These are phyloP conservation scores for Babesia bovis DNA, from an alignment of 169 alveolate species.

Conservation along the genomic window DNA sequence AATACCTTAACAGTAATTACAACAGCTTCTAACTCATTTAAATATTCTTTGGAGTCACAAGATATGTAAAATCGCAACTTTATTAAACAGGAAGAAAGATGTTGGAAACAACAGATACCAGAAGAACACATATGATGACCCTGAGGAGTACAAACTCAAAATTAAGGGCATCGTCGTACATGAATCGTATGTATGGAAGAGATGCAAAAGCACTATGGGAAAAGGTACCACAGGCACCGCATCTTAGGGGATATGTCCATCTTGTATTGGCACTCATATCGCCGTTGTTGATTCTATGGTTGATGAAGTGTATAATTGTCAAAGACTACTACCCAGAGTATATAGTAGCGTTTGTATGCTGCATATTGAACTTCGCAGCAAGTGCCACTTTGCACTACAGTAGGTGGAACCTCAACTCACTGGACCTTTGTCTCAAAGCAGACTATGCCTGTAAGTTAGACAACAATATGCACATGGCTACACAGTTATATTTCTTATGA, in stretches of 20 bases:
- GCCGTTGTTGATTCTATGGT: slow-evolving; percentile 67
- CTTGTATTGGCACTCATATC: slow-evolving; percentile 56
- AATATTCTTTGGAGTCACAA: no score
- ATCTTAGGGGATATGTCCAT: slow-evolving; percentile 73
- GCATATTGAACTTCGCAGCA: slow-evolving; percentile 49
- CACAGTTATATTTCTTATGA: slow-evolving; percentile 75
- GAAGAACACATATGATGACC: background rate
- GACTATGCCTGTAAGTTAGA: slow-evolving; percentile 61
- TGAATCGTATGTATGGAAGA: background rate
- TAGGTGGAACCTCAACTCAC: slow-evolving; percentile 26
- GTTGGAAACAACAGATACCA: background rate
- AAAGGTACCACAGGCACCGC: slow-evolving; percentile 49
- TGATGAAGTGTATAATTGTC: slow-evolving; percentile 4
- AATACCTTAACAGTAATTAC: no score
- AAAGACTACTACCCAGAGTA: slow-evolving; percentile 21
- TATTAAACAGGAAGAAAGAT: background rate
- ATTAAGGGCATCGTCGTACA: background rate
- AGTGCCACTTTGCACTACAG: slow-evolving; percentile 57
- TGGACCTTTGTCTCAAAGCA: slow-evolving; percentile 51
- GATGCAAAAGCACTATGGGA: slow-evolving; percentile 7
- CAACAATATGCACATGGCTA: slow-evolving; percentile 21
- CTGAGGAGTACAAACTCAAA: background rate
- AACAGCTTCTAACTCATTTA: no score
- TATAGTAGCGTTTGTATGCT: slow-evolving; percentile 42
- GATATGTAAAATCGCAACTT: background rate